Evolutionary conservation across 352 stramenopile species (phyloP), one percentile per base, ranked within the genome.

Genomic region (Pythium grandisporangium): DNA sequence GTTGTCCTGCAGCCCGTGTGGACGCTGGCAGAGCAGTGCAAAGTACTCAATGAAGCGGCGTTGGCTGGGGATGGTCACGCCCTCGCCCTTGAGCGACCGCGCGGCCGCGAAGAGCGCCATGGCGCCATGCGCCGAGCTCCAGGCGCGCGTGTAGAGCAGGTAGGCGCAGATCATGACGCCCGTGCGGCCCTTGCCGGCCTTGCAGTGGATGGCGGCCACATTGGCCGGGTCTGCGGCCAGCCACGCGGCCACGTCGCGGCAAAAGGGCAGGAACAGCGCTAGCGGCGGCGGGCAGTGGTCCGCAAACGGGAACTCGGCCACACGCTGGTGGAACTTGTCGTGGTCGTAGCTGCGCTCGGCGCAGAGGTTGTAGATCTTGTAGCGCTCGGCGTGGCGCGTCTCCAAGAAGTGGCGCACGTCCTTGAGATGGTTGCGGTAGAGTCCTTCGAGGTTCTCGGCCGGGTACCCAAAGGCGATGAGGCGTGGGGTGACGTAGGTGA

Each of bases 341-440:
- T 81, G 69, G 50, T 81, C 63, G 48, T 93, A 93, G n/a, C 54
- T 58, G 1, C 75, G 70, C 55, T 97, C 88, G 5, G 72, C 81
- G 55, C 87, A 88, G 27, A 97, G 75, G 39, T 97, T 97, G 65
- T 96, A 96, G 34, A 97, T 75, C 36, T 78, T 86, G 55, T 95
- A 95, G 35, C 64, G 64, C 29, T 58, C 61, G 2, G 60, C 30
- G 51, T 97, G 86, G 22, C 77, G 74, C 23, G 71, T 66, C 49
- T 95, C 75, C 29, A 97, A 91, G 53, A 96, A 96, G 37, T 83
- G 65, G 48, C 85, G 80, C 20, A 97, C 80, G 42, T 97, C 88
- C 37, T 79, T 81, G 51, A 84, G 84, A 46, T 87, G 80, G 53
- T 97, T 97, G 7, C 88, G 69, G 59, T 96, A 96, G 20, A 88